phyloP scores from a whole-genome alignment of 257 asterid species.

The Ehretia macrophylla region DNA sequence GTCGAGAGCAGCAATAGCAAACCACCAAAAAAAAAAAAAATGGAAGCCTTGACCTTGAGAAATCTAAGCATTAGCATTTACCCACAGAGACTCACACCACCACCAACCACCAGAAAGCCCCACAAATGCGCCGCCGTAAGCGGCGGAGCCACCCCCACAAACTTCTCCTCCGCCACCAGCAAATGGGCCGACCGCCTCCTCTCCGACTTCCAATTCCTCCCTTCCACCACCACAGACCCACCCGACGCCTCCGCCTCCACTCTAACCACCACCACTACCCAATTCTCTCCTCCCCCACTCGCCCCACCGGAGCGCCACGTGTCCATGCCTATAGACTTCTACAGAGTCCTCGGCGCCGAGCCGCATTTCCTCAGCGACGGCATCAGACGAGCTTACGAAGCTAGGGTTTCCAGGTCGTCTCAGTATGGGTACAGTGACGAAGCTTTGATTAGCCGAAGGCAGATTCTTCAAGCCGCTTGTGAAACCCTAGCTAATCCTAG shows the following conservation, averaged over 20 bases:
- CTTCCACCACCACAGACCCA: conserved; percentile 35
- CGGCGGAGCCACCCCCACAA: conserved; percentile 39
- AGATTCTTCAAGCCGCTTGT: conserved; percentile 93
- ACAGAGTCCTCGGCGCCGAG: conserved; percentile 84
- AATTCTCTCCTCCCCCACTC: conserved; percentile 41
- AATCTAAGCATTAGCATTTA: conserved; percentile 46
- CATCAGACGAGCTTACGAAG: conserved; percentile 79
- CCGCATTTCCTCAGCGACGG: conserved; percentile 93
- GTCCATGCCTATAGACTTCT: conserved; percentile 78
- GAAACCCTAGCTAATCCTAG: conserved; percentile 69
- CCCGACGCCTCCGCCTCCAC: conserved; percentile 28
- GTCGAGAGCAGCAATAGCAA: neutral
- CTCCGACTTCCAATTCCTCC: conserved; percentile 89
- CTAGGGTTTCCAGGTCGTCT: conserved; percentile 79
- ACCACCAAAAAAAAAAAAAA: conserved; percentile 4
- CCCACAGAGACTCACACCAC: conserved; percentile 40
- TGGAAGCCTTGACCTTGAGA: conserved; percentile 43
- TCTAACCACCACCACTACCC: conserved; percentile 21
- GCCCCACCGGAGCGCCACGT: conserved; percentile 71
- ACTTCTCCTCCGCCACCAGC: conserved; percentile 45
- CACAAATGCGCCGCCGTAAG: conserved; percentile 50
- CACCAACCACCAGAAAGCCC: conserved; percentile 28
- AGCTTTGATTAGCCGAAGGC: conserved; percentile 73
- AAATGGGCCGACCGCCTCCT: conserved; percentile 99
- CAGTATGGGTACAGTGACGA: conserved; percentile 89